These are phyloP conservation scores for Coemansia erecta DNA, from an alignment of 192 early-diverging fungal genomes.

Conservation along the genomic window DNA sequence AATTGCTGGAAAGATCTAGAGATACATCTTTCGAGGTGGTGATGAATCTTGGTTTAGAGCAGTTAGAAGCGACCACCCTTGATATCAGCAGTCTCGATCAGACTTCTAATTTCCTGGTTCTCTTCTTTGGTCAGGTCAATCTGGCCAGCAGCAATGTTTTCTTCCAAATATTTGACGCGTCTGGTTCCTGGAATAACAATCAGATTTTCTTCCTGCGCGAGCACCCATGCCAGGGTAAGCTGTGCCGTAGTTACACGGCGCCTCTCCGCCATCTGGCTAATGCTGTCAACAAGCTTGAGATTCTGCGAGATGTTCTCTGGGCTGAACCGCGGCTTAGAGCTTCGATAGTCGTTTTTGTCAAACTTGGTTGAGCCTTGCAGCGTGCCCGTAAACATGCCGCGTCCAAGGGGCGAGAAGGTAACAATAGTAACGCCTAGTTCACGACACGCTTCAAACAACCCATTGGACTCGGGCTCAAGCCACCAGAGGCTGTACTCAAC, in stretches of 20 bases:
- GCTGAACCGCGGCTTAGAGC: conserved; percentile 56
- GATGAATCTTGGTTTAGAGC: too few species aligned
- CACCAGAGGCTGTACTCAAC: conserved; percentile 56
- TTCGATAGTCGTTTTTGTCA: conserved; percentile 54
- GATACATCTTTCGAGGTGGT: neutral
- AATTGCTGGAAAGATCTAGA: neutral
- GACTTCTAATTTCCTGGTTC: neutral
- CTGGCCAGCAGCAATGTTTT: neutral
- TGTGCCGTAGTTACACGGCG: too few species aligned
- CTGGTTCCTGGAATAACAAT: neutral
- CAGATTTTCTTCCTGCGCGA: neutral
- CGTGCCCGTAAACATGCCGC: conserved; percentile 67
- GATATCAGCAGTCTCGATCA: neutral
- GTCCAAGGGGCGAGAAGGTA: conserved; percentile 70
- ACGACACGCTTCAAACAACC: conserved; percentile 65
- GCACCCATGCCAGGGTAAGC: neutral
- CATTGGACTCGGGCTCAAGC: conserved; percentile 62
- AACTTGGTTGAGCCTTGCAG: conserved; percentile 58
- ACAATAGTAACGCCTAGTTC: conserved; percentile 71
- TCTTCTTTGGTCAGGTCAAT: neutral
- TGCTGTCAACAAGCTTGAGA: conserved; percentile 58
- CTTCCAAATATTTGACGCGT: neutral
- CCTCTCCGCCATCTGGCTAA: too few species aligned
- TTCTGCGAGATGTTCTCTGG: conserved; percentile 61
- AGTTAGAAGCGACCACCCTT: conserved; percentile 3